phyloP scores from a whole-genome alignment of 164 flowering plant species.

The Aristolochia californica region DNA sequence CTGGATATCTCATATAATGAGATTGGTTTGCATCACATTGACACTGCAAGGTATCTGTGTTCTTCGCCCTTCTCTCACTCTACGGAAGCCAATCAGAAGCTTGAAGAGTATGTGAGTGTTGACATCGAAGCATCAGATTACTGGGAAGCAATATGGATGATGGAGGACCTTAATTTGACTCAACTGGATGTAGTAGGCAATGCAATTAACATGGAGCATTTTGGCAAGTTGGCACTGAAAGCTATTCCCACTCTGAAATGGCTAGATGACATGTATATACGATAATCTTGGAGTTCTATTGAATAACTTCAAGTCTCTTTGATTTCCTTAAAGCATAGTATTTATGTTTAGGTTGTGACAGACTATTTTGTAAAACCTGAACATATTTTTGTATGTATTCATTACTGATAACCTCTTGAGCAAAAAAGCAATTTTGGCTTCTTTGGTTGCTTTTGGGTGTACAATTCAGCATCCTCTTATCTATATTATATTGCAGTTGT shows the following conservation, averaged over 20 bases:
- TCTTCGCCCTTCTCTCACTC: conserved; percentile 65
- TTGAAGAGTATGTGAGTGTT: conserved; percentile 16
- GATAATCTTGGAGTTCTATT: conserved; percentile 3
- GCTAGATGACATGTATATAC: conserved; percentile 33
- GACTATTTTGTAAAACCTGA: too few species aligned
- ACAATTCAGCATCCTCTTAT: too few species aligned
- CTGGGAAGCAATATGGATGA: conserved; percentile 58
- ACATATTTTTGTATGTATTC: too few species aligned
- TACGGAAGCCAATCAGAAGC: conserved; percentile 19
- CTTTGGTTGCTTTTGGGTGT: too few species aligned
- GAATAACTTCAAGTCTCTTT: neutral
- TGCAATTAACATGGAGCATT: conserved; percentile 36
- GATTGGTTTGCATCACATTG: conserved; percentile 68
- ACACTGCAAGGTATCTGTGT: conserved; percentile 62
- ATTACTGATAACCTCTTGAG: too few species aligned
- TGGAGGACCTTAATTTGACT: conserved; percentile 42
- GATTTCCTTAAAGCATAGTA: too few species aligned
- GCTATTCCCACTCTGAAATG: conserved; percentile 48
- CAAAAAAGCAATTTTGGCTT: too few species aligned
- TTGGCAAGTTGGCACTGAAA: conserved; percentile 32
- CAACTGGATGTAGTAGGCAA: conserved; percentile 66
- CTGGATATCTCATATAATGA: conserved; percentile 70
- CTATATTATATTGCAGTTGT: too few species aligned
- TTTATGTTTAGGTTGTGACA: too few species aligned
- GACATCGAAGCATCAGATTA: conserved; percentile 13